Percentiles rank a stretch among this genome's conserved stretches.
These are phyloP conservation scores for Neurospora africana DNA, from an alignment of 495 filamentous ascomycete species.

Conservation along the genomic window DNA sequence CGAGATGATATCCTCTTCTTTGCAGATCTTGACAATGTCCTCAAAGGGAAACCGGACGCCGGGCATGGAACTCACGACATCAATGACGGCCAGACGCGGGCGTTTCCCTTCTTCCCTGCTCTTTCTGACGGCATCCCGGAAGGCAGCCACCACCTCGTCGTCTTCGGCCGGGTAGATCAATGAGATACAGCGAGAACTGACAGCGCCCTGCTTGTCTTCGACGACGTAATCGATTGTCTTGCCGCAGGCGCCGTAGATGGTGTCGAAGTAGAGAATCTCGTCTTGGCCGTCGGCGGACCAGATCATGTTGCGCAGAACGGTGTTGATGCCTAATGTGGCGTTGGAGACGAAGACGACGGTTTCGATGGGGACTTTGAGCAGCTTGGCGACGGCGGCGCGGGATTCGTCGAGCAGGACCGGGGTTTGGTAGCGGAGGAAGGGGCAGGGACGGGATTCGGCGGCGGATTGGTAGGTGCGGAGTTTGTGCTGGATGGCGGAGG, in stretches of 20 bases:
- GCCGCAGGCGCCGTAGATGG: conserved; percentile 67
- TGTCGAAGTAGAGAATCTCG: conserved; percentile 58
- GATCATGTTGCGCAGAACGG: conserved; percentile 60
- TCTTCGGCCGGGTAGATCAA: conserved; percentile 49
- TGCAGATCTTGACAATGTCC: conserved; percentile 48
- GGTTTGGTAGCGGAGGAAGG: conserved; percentile 57
- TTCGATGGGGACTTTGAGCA: conserved; percentile 50
- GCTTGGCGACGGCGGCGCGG: conserved; percentile 49
- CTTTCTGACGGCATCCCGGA: conserved; percentile 33
- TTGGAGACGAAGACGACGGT: conserved; percentile 73
- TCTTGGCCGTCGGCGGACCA: conserved; percentile 44
- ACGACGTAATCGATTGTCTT: conserved; percentile 58
- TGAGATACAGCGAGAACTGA: conserved; percentile 41
- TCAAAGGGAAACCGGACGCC: conserved; percentile 76
- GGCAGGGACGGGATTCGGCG: conserved; percentile 57
- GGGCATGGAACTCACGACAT: conserved; percentile 64
- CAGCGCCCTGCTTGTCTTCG: conserved; percentile 38
- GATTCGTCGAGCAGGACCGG: conserved; percentile 49
- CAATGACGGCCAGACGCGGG: conserved; percentile 59
- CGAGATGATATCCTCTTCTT: conserved; percentile 48
- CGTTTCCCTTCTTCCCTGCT: conserved; percentile 34
- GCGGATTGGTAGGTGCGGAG: conserved; percentile 47
- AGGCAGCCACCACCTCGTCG: conserved; percentile 42
- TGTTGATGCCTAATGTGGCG: conserved; percentile 70
- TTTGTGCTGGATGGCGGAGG: conserved; percentile 45